Base-by-base conservation (phyloP, 2,329 filamentous ascomycete species). In the Dothistroma pini region DNA sequence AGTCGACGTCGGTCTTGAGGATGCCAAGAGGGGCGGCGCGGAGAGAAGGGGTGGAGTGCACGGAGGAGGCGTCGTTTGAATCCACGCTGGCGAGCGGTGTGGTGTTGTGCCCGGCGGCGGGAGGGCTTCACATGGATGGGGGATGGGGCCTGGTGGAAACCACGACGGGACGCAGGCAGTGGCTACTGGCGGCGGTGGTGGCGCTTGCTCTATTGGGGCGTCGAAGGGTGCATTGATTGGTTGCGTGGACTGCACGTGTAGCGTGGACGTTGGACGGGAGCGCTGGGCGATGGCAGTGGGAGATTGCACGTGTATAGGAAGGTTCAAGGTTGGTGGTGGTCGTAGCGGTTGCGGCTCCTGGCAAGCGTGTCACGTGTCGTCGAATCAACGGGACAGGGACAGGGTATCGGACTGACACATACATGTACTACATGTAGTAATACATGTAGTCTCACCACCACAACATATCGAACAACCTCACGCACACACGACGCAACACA, bases 21-120 rank as follows among this genome's bases (percentile, higher is more conserved):
- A 61, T 47, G 54, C 63, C 58, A 65, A 64, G 62, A 50, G 67
- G 58, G 64, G 56, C 60, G 64, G 57, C 66, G 66, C 66, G 69
- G 59, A 71, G 70, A 49, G 70, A 71, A 62, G 70, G 71, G 60
- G 70, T 73, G 66, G 71, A 69, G 61, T 70, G 71, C 56, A 70
- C 64, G 44, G 71, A 73, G 63, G 67, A 67, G 63, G 14, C 41
- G 41, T 66, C 70, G 69, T 71, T 67, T 53, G 71, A 72, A 71
- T 69, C 71, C 71, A 73, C 69, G 41, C 56, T 62, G 56, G 62
- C 50, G 59, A 51, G 61, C 52, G 58, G 58, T 56, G 54, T 48
- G 52, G 41, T 54, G 51, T 53, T 53, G 25, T 29, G 25, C 25
- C 25, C 25, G 29, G 51, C 31, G 25, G 51, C 47, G 31, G 52